These are phyloP conservation scores for Hypoxylon lienhwacheense DNA, from an alignment of 495 filamentous ascomycete genomes.

Conservation along the genomic window DNA sequence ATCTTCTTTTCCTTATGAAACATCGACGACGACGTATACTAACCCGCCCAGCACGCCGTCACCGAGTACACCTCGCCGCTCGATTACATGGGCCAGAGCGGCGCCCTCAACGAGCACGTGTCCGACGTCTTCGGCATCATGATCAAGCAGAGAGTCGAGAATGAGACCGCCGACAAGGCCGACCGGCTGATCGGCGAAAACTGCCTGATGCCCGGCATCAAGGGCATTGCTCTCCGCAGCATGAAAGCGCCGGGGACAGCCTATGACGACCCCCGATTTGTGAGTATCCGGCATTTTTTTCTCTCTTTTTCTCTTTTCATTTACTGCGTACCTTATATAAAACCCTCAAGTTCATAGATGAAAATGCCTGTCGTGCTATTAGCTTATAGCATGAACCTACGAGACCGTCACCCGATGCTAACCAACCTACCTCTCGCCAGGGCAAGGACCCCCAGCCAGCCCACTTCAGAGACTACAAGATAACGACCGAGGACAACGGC, in stretches of 20 bases:
- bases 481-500: slow-evolving; percentile 45
- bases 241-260: slow-evolving; percentile 56
- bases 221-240: slow-evolving; percentile 49
- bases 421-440: slow-evolving; percentile 28
- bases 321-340: too few species aligned
- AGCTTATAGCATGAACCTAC: not conserved
- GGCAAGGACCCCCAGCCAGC: slow-evolving; percentile 52
- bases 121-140: slow-evolving; percentile 58
- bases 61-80: slow-evolving; percentile 49
- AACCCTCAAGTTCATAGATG: too few species aligned
- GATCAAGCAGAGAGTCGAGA: slow-evolving; percentile 52
- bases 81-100: slow-evolving; percentile 48
- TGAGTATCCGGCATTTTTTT: too few species aligned
- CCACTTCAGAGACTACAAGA: slow-evolving; percentile 44
- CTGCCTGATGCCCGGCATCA: slow-evolving; percentile 47
- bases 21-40: too few species aligned
- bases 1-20: too few species aligned
- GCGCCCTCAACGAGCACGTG: slow-evolving; percentile 56
- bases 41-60: slow-evolving; percentile 44
- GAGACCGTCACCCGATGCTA: not conserved
- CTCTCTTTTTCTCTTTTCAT: too few species aligned
- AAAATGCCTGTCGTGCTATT: too few species aligned
- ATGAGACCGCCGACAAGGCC: slow-evolving; percentile 47
- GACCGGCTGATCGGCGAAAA: slow-evolving; percentile 58
- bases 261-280: slow-evolving; percentile 50